phyloP scores from a whole-genome alignment of 257 asterid genomes.

The Leptodermis oblonga region DNA sequence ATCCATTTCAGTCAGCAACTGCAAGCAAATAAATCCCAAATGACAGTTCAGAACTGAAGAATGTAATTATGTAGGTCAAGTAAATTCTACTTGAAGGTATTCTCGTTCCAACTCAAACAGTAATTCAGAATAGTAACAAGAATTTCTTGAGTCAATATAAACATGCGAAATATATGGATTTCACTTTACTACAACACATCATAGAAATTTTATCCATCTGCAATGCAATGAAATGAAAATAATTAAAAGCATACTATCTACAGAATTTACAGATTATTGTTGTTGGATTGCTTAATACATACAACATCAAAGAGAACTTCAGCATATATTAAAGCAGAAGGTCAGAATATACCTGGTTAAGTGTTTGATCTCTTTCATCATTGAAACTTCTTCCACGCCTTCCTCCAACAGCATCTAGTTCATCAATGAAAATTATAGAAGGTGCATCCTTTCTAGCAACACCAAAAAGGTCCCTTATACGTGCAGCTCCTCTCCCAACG shows the following conservation, averaged over 20 bases:
- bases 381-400: slow-evolving; percentile 96
- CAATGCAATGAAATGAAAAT: background rate
- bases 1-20: slow-evolving; percentile 99
- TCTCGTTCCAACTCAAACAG: background rate
- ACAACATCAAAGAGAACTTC: background rate
- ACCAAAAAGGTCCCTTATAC: slow-evolving; percentile 77
- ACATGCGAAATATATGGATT: background rate
- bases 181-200: background rate
- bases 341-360: slow-evolving; percentile 69
- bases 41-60: background rate
- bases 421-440: slow-evolving; percentile 88
- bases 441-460: slow-evolving; percentile 92
- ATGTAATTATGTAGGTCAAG: background rate
- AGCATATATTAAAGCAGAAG: background rate
- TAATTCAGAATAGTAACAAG: background rate
- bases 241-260: background rate
- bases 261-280: background rate
- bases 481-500: slow-evolving; percentile 99
- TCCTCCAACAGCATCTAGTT: slow-evolving; percentile 98
- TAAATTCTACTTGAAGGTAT: background rate
- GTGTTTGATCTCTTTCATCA: slow-evolving; percentile 95
- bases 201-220: too few species aligned
- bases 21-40: slow-evolving; percentile 21
- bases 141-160: background rate
- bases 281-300: background rate